phyloP scores from a whole-genome alignment of 257 asterid genomes.

The Lavandula angustifolia region DNA sequence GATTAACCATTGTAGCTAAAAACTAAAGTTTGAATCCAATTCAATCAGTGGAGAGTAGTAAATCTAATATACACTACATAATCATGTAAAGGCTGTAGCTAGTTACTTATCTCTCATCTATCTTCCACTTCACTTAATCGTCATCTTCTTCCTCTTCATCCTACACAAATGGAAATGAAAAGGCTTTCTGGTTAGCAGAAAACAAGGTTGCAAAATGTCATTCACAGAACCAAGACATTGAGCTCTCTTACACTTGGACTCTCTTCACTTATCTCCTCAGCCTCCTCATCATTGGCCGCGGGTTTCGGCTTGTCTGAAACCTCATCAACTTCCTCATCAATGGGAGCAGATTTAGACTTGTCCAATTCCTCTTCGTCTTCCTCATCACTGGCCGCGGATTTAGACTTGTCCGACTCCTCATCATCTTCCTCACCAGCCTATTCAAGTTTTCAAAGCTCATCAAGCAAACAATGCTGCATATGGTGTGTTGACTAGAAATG shows the following conservation, averaged over 20 bases:
- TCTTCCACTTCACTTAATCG: conserved; percentile 41
- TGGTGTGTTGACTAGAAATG: neutral
- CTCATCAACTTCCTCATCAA: too few relatives aligned
- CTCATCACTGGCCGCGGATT: conserved; percentile 65
- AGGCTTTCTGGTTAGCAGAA: neutral
- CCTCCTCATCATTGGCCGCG: too few relatives aligned
- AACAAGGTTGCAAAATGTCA: neutral
- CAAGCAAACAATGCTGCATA: neutral
- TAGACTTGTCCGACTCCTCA: conserved; percentile 72
- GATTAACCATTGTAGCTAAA: too few relatives aligned
- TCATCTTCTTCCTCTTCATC: conserved; percentile 55
- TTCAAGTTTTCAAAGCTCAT: neutral
- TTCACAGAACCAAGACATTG: neutral
- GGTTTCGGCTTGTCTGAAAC: too few relatives aligned
- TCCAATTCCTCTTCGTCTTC: conserved; percentile 58
- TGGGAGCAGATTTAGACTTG: conserved; percentile 36
- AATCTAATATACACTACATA: conserved; percentile 8
- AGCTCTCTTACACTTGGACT: conserved; percentile 12
- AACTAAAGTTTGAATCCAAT: too few relatives aligned
- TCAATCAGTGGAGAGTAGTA: neutral
- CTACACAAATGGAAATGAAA: conserved; percentile 28
- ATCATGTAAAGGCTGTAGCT: neutral
- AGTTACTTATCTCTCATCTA: too few relatives aligned
- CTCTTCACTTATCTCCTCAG: too few relatives aligned
- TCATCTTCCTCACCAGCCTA: conserved; percentile 48